Base-by-base conservation (phyloP, 305 asterid genomes). In the Fraxinus albicans region DNA sequence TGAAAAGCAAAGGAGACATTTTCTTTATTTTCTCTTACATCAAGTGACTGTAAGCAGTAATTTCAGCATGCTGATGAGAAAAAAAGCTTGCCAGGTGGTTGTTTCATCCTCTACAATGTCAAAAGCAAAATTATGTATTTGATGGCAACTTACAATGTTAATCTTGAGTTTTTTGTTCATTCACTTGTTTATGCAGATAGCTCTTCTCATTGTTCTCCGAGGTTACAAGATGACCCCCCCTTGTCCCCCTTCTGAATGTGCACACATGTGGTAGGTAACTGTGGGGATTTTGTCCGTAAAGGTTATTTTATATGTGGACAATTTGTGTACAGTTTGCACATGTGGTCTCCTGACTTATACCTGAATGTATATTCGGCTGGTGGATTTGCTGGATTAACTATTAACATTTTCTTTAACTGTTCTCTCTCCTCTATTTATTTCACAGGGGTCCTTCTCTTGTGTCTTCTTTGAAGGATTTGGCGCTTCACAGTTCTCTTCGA, bases 171-270 rank as follows among this genome's bases (percentile, higher is more conserved):
- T 25, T 55, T 78, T 82, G 27, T 81, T 44, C 42, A 31, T 80
- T 82, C 44, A 15, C 73, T 81, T 88, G 65, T 67, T 47, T 87
- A 85, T 89, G 87, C 92, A 96, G 99, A 90, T 94, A 86, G 96
- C 98, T 83, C 91, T 93, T 88, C 89, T 92, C 85, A 92, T 95
- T 87, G 85, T 94, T 87, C 92, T 90, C 82, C 93, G 95, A 86
- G 99, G 99, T 86, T 97, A 97, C 91, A 90, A 83, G 88, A 97
- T 97, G 94, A 93, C 90, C 85, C 99, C 99, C 33, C 98, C 99
- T 87, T 95, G 93, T 84, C 98, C 99, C 58, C 98, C 99, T 86
- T 91, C 88, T 85, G 99, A 95, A 90, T 95, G 98, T 82, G 98
- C 96, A 33, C 98, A 97, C 88, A 95, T 97, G 97, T 97, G 99